A percentile compares a stretch with the other conserved stretches of the same genome.
These are phyloP conservation scores for Zymoseptoria passerinii DNA, from an alignment of 2,329 filamentous ascomycete species.

Conservation along the genomic window DNA sequence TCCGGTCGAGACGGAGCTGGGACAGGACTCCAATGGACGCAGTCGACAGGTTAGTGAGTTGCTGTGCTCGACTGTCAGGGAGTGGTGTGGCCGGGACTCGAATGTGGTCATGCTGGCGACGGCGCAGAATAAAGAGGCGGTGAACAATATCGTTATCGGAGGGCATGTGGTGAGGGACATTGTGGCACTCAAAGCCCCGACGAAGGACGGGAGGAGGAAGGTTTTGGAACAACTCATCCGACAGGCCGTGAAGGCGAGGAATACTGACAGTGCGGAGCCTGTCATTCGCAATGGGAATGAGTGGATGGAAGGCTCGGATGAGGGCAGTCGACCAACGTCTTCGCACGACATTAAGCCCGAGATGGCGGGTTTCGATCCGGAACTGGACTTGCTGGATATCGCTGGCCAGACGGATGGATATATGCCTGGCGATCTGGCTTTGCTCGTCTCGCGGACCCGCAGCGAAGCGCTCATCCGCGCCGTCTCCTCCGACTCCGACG, in stretches of 20 bases:
- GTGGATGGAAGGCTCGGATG: constrained; percentile 68
- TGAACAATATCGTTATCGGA: constrained; percentile 84
- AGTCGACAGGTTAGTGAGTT: constrained; percentile 89
- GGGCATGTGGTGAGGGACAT: constrained; percentile 92
- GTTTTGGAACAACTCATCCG: constrained; percentile 73
- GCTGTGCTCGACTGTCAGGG: constrained; percentile 69
- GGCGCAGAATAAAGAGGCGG: constrained; percentile 81
- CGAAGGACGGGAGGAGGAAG: constrained; percentile 78
- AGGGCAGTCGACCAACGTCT: constrained; percentile 37
- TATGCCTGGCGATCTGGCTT: constrained; percentile 86
- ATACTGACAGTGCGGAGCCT: constrained; percentile 8
- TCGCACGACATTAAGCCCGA: constrained; percentile 36
- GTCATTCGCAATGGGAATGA: constrained; percentile 18
- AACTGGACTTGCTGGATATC: constrained; percentile 84
- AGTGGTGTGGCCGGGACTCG: constrained; percentile 73
- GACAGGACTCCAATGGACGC: constrained; percentile 86
- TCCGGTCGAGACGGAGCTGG: constrained; percentile 85
- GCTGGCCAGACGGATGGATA: constrained; percentile 94
- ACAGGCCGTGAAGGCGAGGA: constrained; percentile 13
- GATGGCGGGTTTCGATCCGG: constrained; percentile 62
- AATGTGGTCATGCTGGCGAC: constrained; percentile 83
- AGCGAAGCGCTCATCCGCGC: constrained; percentile 88
- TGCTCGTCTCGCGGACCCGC: constrained; percentile 77
- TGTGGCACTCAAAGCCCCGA: constrained; percentile 77
- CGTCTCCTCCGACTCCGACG: constrained; percentile 42